These are phyloP conservation scores for Coemansia sp. DNA, from an alignment of 192 early-diverging fungal genomes.

Conservation along the genomic window DNA sequence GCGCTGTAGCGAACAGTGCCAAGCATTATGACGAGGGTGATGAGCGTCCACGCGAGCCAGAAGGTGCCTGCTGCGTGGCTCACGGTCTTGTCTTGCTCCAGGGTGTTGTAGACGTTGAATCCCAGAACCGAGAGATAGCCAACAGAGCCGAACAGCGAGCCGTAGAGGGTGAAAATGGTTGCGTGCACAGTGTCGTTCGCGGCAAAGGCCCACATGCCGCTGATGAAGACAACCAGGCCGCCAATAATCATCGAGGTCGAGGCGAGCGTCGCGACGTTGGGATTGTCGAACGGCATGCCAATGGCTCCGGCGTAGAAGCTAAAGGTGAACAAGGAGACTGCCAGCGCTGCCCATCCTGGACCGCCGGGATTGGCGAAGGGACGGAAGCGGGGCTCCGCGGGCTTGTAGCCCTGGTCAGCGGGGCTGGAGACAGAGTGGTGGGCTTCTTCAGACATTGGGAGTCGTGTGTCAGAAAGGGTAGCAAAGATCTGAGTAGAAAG, in stretches of 20 bases:
- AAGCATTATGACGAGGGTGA: conserved; percentile 66
- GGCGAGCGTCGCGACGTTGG: conserved; percentile 47
- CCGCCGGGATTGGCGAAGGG: conserved; percentile 49
- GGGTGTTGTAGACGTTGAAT: conserved; percentile 58
- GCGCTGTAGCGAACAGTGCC: conserved; percentile 61
- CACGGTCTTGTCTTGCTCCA: conserved; percentile 54
- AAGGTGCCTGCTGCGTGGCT: conserved; percentile 64
- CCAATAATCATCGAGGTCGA: conserved; percentile 51
- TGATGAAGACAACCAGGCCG: conserved; percentile 51
- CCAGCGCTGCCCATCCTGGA: conserved; percentile 52
- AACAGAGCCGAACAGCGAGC: conserved; percentile 65
- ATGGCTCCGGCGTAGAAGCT: conserved; percentile 55
- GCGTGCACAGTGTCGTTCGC: conserved; percentile 82
- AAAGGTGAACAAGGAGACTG: conserved; percentile 49
- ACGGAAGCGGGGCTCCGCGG: conserved; percentile 41
- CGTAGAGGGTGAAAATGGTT: conserved; percentile 73
- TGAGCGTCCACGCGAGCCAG: conserved; percentile 67
- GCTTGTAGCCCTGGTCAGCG: conserved; percentile 15
- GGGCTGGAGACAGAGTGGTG: conserved; percentile 14
- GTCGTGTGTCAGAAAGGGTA: background rate
- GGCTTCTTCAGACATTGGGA: conserved; percentile 36
- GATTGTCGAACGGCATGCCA: conserved; percentile 51
- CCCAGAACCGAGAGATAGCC: conserved; percentile 49
- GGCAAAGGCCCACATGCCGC: conserved; percentile 71
- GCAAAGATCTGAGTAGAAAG: background rate